Conservation (phyloP, 2,329 filamentous ascomycete species). For the Talaromyces sp. region DNA sequence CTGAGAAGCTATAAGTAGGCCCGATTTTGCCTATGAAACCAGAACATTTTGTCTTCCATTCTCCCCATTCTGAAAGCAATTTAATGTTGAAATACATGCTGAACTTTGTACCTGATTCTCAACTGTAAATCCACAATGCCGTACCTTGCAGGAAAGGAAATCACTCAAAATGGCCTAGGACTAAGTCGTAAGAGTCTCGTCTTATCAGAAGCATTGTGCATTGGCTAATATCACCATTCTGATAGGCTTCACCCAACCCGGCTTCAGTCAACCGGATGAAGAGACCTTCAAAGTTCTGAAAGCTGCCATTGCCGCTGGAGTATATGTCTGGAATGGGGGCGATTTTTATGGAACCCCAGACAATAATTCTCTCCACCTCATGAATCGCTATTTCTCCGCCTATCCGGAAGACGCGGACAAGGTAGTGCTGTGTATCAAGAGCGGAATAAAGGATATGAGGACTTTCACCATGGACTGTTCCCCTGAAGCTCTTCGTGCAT, state of each 20-base stretch:
- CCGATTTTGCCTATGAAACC: neutral
- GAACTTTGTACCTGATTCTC: neutral
- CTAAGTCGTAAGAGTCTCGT: constrained; percentile 22
- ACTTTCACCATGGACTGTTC: constrained; percentile 50
- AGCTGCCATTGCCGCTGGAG: constrained; percentile 43
- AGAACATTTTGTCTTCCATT: neutral
- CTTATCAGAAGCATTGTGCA: constrained; percentile 1
- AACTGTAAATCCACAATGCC: neutral
- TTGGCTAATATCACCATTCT: neutral
- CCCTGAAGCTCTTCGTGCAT: constrained; percentile 53
- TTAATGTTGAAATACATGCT: neutral
- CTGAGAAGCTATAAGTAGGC: constrained; percentile 3
- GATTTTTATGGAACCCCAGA: constrained; percentile 55
- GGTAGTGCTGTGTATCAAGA: constrained; percentile 60
- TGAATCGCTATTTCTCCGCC: constrained; percentile 60
- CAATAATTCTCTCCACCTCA: constrained; percentile 57
- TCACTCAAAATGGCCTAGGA: constrained; percentile 25
- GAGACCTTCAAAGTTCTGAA: constrained; percentile 51
- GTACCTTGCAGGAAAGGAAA: constrained; percentile 23
- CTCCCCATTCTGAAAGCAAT: neutral
- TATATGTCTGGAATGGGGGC: constrained; percentile 29
- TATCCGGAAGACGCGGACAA: constrained; percentile 63
- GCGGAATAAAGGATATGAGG: constrained; percentile 32
- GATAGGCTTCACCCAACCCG: constrained; percentile 27
- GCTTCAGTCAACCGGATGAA: constrained; percentile 19